A percentile compares a stretch with the other conserved stretches of the same genome.
phyloP scores from a whole-genome alignment of 331 rosid species.

The Stylosanthes scabra region DNA sequence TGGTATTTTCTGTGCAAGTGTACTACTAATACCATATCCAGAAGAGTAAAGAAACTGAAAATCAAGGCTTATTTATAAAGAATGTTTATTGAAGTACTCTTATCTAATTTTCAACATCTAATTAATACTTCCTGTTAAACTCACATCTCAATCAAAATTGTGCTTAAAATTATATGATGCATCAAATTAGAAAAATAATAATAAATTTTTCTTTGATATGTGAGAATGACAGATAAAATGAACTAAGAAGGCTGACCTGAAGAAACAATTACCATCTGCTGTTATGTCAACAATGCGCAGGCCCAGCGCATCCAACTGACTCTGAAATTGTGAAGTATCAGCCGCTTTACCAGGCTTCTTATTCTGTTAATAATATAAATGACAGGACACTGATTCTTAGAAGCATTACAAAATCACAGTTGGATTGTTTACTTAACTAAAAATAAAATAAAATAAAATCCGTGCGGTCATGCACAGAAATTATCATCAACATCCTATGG shows the following conservation, averaged over 20 bases:
- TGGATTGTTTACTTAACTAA: conserved; percentile 13
- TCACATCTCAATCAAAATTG: too few relatives aligned
- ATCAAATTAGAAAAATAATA: too few relatives aligned
- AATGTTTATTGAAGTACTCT: too few relatives aligned
- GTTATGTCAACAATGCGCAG: conserved; percentile 73
- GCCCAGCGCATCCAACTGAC: conserved; percentile 75
- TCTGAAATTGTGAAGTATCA: conserved; percentile 59
- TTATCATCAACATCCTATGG: conserved; percentile 9
- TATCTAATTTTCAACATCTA: too few relatives aligned
- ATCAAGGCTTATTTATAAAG: too few relatives aligned
- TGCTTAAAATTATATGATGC: too few relatives aligned
- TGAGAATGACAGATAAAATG: neutral
- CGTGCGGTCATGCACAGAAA: too few relatives aligned
- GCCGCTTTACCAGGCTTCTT: conserved; percentile 68
- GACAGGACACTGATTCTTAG: conserved; percentile 1
- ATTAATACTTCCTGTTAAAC: too few relatives aligned
- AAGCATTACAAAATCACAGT: conserved; percentile 35
- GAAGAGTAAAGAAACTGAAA: too few relatives aligned
- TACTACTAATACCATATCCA: neutral
- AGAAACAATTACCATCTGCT: conserved; percentile 92
- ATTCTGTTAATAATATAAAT: conserved; percentile 48
- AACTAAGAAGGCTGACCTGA: conserved; percentile 63
- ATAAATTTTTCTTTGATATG: too few relatives aligned
- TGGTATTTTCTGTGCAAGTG: conserved; percentile 19
- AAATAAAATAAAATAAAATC: neutral